Evolutionary conservation across 1,284 basidiomycete genomes (phyloP), one percentile per base, ranked within the genome.

Genomic region (Moniliophthora roreri): DNA sequence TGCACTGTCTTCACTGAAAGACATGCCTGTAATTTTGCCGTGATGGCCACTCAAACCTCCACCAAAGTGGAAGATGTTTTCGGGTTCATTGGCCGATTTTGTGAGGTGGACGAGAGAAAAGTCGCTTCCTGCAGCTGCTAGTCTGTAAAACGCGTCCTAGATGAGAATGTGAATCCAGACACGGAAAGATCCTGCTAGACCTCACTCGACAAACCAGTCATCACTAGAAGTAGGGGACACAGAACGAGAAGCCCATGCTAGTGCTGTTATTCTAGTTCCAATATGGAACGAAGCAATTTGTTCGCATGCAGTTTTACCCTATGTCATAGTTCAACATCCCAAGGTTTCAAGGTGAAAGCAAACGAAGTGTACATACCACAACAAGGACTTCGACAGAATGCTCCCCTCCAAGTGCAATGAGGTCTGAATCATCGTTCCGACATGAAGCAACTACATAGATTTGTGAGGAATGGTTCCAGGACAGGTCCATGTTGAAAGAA

Each of bases 31-130:
- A 9, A 92, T 72, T 62, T 77, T 81, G 36, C 82, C 83, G 66
- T 91, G 84, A 62, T 91, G 89, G 1, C 88, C 87, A 54, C 82
- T 88, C 26, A 89, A 70, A 1, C 88, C 87, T 5, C 87, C 89
- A 15, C 88, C 89, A 62, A 91, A 91, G 8, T 78, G 67, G 56
- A 85, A 87, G 39, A 85, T 70, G 50, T 74, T 66, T 61, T 87
- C 85, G n/a, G 70, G 68, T 2, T 67, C 65, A 15, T 70, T 67
- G 2, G 73, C 68, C 0, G 78, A 70, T 64, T 84, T 88, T 40
- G 81, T 81, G 54, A 91, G 75, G 20, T 87, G 70, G 63, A 87
- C 84, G 0, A 92, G 74, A 36, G 84, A 78, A 62, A 81, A 87
- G 67, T 92, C 84, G 37, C 77, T 74, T 10, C 78, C 78, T 7